Conservation (phyloP, 192 early-diverging fungal species). For the Entrophospora sp. region DNA sequence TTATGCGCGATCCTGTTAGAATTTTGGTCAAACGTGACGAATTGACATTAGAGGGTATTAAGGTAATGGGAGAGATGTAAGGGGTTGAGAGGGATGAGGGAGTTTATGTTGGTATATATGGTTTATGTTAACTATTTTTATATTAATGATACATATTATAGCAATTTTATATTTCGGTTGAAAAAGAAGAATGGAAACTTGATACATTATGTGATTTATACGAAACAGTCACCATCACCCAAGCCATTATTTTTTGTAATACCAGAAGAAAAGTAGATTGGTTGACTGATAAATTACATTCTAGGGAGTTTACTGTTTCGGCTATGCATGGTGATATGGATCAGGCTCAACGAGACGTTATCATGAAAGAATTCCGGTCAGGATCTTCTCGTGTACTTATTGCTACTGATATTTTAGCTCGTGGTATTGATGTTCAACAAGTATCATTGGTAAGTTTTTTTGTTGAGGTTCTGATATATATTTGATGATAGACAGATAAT, state of each 20-base stretch:
- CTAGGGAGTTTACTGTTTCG: conserved; percentile 88
- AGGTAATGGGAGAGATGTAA: neutral
- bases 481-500: neutral
- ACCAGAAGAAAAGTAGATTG: conserved; percentile 99
- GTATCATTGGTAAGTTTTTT: conserved; percentile 84
- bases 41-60: conserved; percentile 88
- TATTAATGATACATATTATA: conserved; percentile 54
- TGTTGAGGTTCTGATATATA: neutral
- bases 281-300: conserved; percentile 93
- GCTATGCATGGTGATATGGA: conserved; percentile 99
- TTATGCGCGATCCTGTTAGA: conserved; percentile 98
- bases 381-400: conserved; percentile 96
- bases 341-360: conserved; percentile 87
- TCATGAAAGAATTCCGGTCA: conserved; percentile 99
- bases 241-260: conserved; percentile 99
- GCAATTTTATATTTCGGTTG: conserved; percentile 98
- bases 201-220: conserved; percentile 98
- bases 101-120: neutral
- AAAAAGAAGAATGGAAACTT: conserved; percentile 99
- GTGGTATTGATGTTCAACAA: conserved; percentile 99
- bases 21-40: conserved; percentile 98
- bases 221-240: conserved; percentile 96
- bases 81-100: neutral
- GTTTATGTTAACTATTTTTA: neutral
- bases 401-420: conserved; percentile 94